Conservation (phyloP, 805 yeast genomes). For the Zygosaccharomyces rouxii region DNA sequence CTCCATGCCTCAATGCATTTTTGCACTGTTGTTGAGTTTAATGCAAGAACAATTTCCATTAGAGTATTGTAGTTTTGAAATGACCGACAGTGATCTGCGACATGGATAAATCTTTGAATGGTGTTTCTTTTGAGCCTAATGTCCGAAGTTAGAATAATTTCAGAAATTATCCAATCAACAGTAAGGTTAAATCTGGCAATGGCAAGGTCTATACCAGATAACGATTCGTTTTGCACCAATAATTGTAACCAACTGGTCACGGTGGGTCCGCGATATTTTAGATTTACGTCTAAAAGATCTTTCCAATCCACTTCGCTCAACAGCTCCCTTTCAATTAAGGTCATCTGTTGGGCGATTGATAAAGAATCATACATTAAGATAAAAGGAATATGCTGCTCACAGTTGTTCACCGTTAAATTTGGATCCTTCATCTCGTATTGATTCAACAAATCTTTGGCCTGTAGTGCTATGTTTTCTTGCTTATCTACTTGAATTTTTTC, state of each 20-base stretch:
- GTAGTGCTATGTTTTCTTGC: constrained; percentile 6
- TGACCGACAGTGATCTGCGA: constrained; percentile 68
- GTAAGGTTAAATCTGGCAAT: constrained; percentile 82
- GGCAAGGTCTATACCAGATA: constrained; percentile 76
- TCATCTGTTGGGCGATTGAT: constrained; percentile 72
- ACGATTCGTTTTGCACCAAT: constrained; percentile 50
- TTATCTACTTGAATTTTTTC: constrained; percentile 8
- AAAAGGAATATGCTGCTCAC: constrained; percentile 71
- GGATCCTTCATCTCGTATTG: constrained; percentile 28
- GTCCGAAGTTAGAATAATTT: constrained; percentile 65
- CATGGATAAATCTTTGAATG: constrained; percentile 80
- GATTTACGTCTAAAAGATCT: constrained; percentile 70
- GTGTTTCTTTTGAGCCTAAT: constrained; percentile 58
- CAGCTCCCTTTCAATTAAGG: constrained; percentile 81
- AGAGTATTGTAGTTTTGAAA: constrained; percentile 82
- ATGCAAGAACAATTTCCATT: constrained; percentile 81
- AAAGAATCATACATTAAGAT: constrained; percentile 66
- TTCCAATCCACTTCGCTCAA: constrained; percentile 87
- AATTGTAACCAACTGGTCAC: constrained; percentile 81
- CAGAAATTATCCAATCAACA: constrained; percentile 90
- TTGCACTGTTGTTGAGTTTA: constrained; percentile 61
- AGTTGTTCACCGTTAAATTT: constrained; percentile 26
- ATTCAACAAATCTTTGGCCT: constrained; percentile 24
- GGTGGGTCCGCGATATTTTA: constrained; percentile 64
- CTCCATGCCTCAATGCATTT: constrained; percentile 70